Conservation (phyloP, 768 basidiomycete genomes). For the Boletus rex-veris region DNA sequence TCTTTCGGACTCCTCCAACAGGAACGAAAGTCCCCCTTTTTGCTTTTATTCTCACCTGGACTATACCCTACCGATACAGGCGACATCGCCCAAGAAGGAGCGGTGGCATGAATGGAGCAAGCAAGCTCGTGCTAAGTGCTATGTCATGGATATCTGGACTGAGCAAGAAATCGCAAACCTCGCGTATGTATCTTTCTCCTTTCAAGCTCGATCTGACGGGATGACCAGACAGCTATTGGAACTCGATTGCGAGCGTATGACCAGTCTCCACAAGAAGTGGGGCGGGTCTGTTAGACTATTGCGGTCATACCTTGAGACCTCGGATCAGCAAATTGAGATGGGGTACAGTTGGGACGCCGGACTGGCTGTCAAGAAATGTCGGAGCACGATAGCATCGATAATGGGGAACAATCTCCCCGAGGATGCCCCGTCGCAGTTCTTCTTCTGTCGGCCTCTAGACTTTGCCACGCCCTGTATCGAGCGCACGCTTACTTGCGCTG, state of each 20-base stretch:
- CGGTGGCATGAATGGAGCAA: background rate
- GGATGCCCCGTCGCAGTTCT: background rate
- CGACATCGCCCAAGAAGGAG: background rate
- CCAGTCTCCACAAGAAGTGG: background rate
- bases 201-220: background rate
- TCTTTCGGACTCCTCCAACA: background rate
- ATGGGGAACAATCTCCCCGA: background rate
- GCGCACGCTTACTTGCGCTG: background rate
- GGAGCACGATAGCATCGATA: background rate
- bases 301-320: too few species aligned
- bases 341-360: background rate
- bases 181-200: background rate
- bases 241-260: background rate
- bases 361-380: background rate
- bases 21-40: background rate
- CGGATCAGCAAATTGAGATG: background rate
- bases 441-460: background rate
- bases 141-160: constrained; percentile 2
- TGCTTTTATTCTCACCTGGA: background rate
- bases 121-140: background rate
- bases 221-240: background rate
- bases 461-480: accelerated
- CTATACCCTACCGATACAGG: background rate
- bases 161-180: background rate
- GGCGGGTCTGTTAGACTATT: background rate